Conservation (phyloP, 306 rosid genomes). For the Herpetospermum pedunculosum region DNA sequence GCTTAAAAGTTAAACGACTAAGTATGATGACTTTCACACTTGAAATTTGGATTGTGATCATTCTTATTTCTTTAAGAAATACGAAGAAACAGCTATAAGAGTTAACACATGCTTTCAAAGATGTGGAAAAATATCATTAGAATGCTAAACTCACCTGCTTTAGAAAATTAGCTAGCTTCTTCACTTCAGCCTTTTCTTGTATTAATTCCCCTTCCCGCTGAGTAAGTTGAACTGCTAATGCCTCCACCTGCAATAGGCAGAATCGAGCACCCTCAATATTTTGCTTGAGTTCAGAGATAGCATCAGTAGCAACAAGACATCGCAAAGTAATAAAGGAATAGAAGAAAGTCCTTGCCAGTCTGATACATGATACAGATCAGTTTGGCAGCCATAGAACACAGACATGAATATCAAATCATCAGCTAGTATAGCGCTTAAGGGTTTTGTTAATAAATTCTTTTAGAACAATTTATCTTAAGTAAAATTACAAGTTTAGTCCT, state of each 20-base stretch:
- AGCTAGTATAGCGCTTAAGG: not conserved
- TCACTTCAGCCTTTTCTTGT: slow-evolving; percentile 94
- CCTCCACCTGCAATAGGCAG: slow-evolving; percentile 38
- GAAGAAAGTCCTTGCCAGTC: not conserved
- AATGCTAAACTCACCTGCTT: slow-evolving; percentile 55
- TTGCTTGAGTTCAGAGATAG: slow-evolving; percentile 2
- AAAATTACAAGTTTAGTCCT: too few relatives aligned
- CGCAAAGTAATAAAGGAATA: not conserved
- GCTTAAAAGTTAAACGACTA: too few relatives aligned
- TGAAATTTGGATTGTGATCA: too few relatives aligned
- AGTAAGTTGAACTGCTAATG: slow-evolving; percentile 84
- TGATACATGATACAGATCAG: not conserved
- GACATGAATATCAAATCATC: not conserved
- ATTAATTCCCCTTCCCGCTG: slow-evolving; percentile 54
- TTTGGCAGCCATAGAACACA: not conserved
- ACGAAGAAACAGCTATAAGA: not conserved
- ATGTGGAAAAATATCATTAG: not conserved
- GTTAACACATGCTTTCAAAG: not conserved
- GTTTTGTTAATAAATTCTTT: too few relatives aligned
- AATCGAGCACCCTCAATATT: slow-evolving; percentile 3
- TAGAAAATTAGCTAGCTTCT: slow-evolving; percentile 87
- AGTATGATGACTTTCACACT: not conserved
- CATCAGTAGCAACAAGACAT: not conserved
- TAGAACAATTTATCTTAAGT: too few relatives aligned
- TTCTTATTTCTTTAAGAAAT: too few relatives aligned